Conservation (phyloP, 2,329 filamentous ascomycete species). For the Rhexocercosporidium sp. region DNA sequence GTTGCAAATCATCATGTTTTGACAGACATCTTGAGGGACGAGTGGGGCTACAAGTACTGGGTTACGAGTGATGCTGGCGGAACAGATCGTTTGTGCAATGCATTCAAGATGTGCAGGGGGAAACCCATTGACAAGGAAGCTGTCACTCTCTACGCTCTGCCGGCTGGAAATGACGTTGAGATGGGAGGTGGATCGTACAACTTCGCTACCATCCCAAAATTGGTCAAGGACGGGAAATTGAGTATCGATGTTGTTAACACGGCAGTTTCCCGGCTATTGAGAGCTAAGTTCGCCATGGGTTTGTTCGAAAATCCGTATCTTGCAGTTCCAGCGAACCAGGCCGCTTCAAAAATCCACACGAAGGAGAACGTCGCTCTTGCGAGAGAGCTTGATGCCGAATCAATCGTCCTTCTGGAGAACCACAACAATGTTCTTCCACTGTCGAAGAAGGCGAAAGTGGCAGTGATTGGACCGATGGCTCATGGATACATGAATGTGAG, state of each 20-base stretch:
- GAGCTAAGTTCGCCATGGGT: slow-evolving; percentile 71
- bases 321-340: slow-evolving; percentile 60
- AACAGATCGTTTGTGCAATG: slow-evolving; percentile 68
- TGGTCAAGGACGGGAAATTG: slow-evolving; percentile 66
- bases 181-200: slow-evolving; percentile 80
- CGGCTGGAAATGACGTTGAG: slow-evolving; percentile 74
- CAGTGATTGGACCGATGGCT: slow-evolving; percentile 78
- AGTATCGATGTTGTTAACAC: slow-evolving; percentile 64
- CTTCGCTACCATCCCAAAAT: slow-evolving; percentile 67
- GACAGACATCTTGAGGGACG: slow-evolving; percentile 70
- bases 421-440: slow-evolving; percentile 66
- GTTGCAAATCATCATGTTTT: slow-evolving; percentile 69
- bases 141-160: slow-evolving; percentile 65
- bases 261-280: slow-evolving; percentile 68
- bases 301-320: slow-evolving; percentile 74
- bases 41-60: slow-evolving; percentile 77
- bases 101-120: slow-evolving; percentile 67
- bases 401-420: slow-evolving; percentile 84
- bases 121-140: slow-evolving; percentile 68
- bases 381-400: slow-evolving; percentile 77
- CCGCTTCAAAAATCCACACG: slow-evolving; percentile 65
- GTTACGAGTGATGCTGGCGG: slow-evolving; percentile 70
- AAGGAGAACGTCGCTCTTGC: slow-evolving; percentile 72
- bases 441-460: slow-evolving; percentile 68
- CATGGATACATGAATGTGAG: slow-evolving; percentile 71